Conservation (phyloP, 1,284 basidiomycete species). For the Lentinula novae-zelandiae region DNA sequence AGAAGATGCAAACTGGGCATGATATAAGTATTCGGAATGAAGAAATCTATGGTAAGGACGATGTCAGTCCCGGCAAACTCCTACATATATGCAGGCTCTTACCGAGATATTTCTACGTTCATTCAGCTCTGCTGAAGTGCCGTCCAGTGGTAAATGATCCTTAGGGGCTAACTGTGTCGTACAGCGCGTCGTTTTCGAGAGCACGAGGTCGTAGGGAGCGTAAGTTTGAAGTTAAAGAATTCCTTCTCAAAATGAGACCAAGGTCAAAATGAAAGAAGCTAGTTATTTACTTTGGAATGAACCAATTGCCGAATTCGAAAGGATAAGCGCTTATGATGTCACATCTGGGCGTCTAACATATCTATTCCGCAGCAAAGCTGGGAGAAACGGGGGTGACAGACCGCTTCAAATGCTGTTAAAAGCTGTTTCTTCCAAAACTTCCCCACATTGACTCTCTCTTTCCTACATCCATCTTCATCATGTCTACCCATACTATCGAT, state of each 20-base stretch:
- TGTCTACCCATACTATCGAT: not conserved
- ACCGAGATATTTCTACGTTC: slow-evolving; percentile 4
- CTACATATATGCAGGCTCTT: not conserved
- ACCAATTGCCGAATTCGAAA: not conserved
- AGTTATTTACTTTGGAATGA: not conserved
- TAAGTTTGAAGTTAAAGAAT: not conserved
- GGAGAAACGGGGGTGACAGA: not conserved
- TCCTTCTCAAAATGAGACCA: not conserved
- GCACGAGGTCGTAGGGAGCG: not conserved
- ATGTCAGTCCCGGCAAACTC: not conserved
- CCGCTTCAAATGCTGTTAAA: not conserved
- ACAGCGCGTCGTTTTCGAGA: not conserved
- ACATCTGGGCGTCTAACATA: no score
- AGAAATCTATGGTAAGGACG: not conserved
- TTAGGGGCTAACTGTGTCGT: not conserved
- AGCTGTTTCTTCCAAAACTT: not conserved
- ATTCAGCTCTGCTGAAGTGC: slow-evolving; percentile 8
- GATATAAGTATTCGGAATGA: not conserved
- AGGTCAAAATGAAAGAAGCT: not conserved
- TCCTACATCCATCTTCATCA: not conserved
- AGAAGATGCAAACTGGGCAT: slow-evolving; percentile 7
- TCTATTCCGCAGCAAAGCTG: not conserved
- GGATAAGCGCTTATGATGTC: not conserved
- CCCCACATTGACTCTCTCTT: not conserved
- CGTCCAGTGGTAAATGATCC: not conserved